Percentiles rank a stretch among this genome's conserved stretches.
Conservation (phyloP, 257 asterid species). For the Coffea canephora region DNA sequence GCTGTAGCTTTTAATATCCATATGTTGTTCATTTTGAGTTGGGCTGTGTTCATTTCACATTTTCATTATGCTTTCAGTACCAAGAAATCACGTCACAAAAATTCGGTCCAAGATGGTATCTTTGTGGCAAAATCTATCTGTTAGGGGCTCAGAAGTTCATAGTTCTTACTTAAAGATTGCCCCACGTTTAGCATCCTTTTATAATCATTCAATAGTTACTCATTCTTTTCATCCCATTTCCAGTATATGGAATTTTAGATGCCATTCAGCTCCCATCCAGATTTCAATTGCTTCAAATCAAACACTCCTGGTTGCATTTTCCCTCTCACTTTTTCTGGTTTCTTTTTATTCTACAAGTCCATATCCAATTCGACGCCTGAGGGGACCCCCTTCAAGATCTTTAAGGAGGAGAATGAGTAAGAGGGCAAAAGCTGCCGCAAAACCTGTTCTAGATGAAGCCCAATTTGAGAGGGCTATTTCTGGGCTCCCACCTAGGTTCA, state of each 20-base stretch:
- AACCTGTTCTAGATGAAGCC: slow-evolving; percentile 58
- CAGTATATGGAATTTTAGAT: slow-evolving; percentile 7
- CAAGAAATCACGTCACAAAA: slow-evolving; percentile 26
- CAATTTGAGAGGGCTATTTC: slow-evolving; percentile 48
- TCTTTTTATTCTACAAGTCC: slow-evolving; percentile 38
- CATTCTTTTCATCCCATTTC: slow-evolving; percentile 3
- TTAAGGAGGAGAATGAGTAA: slow-evolving; percentile 65
- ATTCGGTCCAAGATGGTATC: slow-evolving; percentile 16
- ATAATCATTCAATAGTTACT: slow-evolving; percentile 11
- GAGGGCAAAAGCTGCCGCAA: slow-evolving; percentile 66
- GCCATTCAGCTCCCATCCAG: slow-evolving; percentile 13
- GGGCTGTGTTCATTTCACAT: slow-evolving; percentile 1
- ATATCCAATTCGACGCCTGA: slow-evolving; percentile 31
- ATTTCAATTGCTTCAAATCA: background rate
- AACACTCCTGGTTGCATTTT: slow-evolving; percentile 10
- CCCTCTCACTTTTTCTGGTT: slow-evolving; percentile 17
- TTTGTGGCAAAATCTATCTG: slow-evolving; percentile 3
- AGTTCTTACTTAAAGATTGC: slow-evolving; percentile 12
- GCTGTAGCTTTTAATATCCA: background rate
- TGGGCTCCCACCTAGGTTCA: slow-evolving; percentile 68
- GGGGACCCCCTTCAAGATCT: slow-evolving; percentile 74
- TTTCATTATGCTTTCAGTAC: slow-evolving; percentile 35
- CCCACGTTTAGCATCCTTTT: slow-evolving; percentile 22
- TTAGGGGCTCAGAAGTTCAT: slow-evolving; percentile 14
- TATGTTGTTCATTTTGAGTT: background rate